Percentiles rank a stretch among this genome's conserved stretches.
These are phyloP conservation scores for Sporothrix phasma DNA, from an alignment of 2,329 filamentous ascomycete species.

Conservation along the genomic window DNA sequence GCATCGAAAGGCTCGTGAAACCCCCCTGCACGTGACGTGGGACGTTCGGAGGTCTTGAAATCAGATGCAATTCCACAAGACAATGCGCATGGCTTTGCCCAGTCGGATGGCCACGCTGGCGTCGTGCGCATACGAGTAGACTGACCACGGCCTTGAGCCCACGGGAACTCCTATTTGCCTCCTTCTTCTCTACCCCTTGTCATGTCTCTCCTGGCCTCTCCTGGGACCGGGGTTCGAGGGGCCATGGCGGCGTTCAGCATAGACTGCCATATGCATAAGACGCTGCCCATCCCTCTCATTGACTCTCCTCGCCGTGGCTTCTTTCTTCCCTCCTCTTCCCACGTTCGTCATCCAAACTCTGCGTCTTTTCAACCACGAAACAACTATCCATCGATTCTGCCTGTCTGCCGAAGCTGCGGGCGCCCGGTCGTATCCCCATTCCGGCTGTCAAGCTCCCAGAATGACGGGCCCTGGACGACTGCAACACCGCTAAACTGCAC, in stretches of 20 bases:
- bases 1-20: not conserved
- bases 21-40: not conserved
- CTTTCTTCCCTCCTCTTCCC: not conserved
- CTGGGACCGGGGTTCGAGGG: conserved; percentile 1
- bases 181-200: not conserved
- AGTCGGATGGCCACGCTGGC: not conserved
- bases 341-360: not conserved
- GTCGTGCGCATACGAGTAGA: conserved; percentile 5
- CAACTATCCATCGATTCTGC: not conserved
- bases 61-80: not conserved
- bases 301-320: not conserved
- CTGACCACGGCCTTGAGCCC: not conserved
- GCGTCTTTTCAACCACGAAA: not conserved
- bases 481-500: conserved; percentile 18
- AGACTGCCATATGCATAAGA: not conserved
- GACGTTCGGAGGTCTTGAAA: not conserved
- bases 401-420: not conserved
- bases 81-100: not conserved
- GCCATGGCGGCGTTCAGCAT: not conserved
- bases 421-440: not conserved
- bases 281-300: not conserved
- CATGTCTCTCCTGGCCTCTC: not conserved
- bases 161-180: not conserved
- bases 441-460: conserved; percentile 9
- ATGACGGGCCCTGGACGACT: conserved; percentile 13